These are phyloP conservation scores for Cladophialophora psammophila DNA, from an alignment of 2,329 filamentous ascomycete genomes.

Conservation along the genomic window DNA sequence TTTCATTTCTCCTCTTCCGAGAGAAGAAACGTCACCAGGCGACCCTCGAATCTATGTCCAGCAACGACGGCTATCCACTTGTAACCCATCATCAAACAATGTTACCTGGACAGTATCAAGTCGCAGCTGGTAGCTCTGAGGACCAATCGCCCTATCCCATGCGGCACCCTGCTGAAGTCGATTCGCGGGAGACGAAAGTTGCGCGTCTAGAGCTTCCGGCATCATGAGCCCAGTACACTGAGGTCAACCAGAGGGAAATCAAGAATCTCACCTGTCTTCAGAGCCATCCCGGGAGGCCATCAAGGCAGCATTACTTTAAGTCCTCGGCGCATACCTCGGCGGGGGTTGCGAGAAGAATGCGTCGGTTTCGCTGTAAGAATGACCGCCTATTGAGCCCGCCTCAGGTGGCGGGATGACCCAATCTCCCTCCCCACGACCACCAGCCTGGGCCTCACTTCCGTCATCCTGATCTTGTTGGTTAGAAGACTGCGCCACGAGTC, in stretches of 20 bases:
- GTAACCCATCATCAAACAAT: neutral
- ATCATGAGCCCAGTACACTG: neutral
- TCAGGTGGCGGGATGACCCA: neutral
- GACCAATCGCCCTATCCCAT: neutral
- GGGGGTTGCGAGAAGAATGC: slow-evolving; percentile 10
- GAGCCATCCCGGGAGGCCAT: neutral
- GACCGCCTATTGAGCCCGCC: neutral
- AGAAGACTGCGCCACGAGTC: neutral
- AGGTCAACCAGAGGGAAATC: neutral
- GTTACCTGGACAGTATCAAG: neutral
- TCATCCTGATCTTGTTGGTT: neutral
- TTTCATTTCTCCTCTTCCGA: slow-evolving; percentile 19
- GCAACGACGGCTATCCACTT: slow-evolving; percentile 12
- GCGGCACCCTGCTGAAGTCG: slow-evolving; percentile 10
- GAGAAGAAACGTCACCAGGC: slow-evolving; percentile 21
- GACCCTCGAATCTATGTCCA: neutral
- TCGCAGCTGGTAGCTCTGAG: neutral
- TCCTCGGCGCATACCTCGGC: slow-evolving; percentile 14
- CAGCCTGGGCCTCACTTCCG: neutral
- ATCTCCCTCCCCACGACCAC: neutral
- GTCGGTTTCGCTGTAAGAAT: slow-evolving; percentile 5
- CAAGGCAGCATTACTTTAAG: neutral
- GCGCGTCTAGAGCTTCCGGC: slow-evolving; percentile 12
- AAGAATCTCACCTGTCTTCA: neutral
- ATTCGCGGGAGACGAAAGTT: slow-evolving; percentile 6